Base-by-base conservation (phyloP, 257 asterid species). In the Gentiana straminea region DNA sequence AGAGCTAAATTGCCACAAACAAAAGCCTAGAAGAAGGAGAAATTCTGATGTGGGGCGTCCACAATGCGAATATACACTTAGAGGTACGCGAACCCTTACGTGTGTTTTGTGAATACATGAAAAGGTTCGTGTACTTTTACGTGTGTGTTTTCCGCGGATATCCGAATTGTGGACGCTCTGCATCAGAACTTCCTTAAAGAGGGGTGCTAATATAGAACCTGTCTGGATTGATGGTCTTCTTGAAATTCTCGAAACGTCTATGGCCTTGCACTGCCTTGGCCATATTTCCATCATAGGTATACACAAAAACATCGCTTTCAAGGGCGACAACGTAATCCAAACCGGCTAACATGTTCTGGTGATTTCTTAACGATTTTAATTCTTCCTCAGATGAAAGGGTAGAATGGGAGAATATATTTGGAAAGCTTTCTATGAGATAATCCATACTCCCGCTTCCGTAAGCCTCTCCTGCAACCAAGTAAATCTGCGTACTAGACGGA, bases 251-350 rank as follows among this genome's bases (percentile, higher is more conserved):
- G 7, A 84, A 86, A 4, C 97, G 88, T 57, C 97, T 75, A 63
- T 90, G 96, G 39, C 97, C 97, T 72, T 86, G 94, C 8, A 90
- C 97, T n/a, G 97, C 97, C 80, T 90, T 90, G 1, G 97, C 97
- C 97, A 90, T 90, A 64, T 90, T 90, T 36, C 97, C 97, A 71
- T 90, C 96, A 49, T 90, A 90, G 9, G 97, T 90, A 65, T 86
- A 90, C 48, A 86, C 77, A 47, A 90, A 90, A 55, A 86, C 96
- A 66, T 86, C 81, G 63, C 96, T 84, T 69, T 75, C 73, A 57
- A 86, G 94, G 36, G 97, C 97, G 59, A 90, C 91, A 34, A 71
- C 94, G 61, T 90, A 90, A 70, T 90, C 97, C 82, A 90, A 64
- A 68, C 96, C 96, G 54, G 97, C 97, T 67, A 90, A 68, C 97